These are phyloP conservation scores for Chytridiales sp. DNA, from an alignment of 371 early-diverging fungal species.

Conservation along the genomic window DNA sequence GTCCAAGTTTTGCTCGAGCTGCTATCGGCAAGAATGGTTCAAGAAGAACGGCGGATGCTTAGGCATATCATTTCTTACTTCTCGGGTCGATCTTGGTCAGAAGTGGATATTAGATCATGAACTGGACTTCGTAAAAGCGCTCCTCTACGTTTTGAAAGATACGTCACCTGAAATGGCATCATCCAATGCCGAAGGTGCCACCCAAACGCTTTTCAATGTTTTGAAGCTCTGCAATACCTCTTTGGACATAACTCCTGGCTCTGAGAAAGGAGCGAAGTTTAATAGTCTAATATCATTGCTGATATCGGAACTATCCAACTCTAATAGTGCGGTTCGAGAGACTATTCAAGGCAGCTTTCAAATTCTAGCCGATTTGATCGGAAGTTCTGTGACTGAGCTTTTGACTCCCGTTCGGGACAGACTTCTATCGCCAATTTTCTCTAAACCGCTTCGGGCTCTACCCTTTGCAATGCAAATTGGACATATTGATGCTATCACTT, in stretches of 20 bases:
- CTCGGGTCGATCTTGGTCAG: constrained; percentile 77
- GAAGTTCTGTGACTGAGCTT: constrained; percentile 78
- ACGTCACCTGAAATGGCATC: constrained; percentile 78
- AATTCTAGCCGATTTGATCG: constrained; percentile 75
- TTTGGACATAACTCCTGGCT: constrained; percentile 19
- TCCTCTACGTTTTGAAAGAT: constrained; percentile 93
- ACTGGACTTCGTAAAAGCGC: constrained; percentile 86
- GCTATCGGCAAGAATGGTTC: constrained; percentile 84
- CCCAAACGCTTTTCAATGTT: constrained; percentile 72
- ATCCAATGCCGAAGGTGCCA: constrained; percentile 73
- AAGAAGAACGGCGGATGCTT: constrained; percentile 84
- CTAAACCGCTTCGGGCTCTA: constrained; percentile 93
- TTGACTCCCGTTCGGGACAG: constrained; percentile 82
- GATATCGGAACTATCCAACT: constrained; percentile 88
- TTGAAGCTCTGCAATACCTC: constrained; percentile 72
- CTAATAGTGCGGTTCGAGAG: constrained; percentile 85
- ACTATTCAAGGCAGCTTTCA: constrained; percentile 82
- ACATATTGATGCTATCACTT: constrained; percentile 96
- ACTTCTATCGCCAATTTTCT: constrained; percentile 91
- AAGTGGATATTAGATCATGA: constrained; percentile 92
- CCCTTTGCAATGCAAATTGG: constrained; percentile 97
- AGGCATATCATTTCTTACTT: constrained; percentile 81
- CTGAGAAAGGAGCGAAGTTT: constrained; percentile 39
- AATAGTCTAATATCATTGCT: constrained; percentile 73
- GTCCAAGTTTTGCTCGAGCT: constrained; percentile 75